Conservation (phyloP, 2,329 filamentous ascomycete species). For the Xylogone sp. region DNA sequence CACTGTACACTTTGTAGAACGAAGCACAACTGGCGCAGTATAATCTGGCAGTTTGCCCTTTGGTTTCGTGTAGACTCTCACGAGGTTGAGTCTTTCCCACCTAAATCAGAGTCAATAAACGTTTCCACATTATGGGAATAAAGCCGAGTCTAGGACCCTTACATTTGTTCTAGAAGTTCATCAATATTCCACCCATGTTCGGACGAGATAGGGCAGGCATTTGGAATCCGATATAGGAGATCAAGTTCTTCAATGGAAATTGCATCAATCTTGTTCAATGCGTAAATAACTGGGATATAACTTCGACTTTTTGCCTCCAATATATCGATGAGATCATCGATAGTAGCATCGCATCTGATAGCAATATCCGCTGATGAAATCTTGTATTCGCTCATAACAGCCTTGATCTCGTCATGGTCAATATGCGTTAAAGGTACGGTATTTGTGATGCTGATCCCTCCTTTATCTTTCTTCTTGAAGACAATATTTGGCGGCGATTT, state of each 20-base stretch:
- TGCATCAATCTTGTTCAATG: constrained; percentile 97
- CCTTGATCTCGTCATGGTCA: constrained; percentile 93
- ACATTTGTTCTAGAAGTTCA: constrained; percentile 93
- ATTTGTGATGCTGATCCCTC: constrained; percentile 92
- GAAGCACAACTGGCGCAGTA: constrained; percentile 82
- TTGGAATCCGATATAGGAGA: constrained; percentile 91
- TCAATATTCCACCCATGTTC: constrained; percentile 98
- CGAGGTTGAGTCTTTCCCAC: constrained; percentile 92
- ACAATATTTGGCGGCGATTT: constrained; percentile 96
- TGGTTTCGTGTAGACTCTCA: constrained; percentile 95
- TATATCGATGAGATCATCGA: constrained; percentile 95
- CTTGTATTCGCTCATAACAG: constrained; percentile 94
- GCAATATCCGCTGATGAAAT: constrained; percentile 97
- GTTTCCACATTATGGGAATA: constrained; percentile 6
- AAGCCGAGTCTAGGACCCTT: constrained; percentile 24
- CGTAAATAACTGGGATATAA: constrained; percentile 99
- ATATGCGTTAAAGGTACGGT: constrained; percentile 91
- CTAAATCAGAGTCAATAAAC: constrained; percentile 29
- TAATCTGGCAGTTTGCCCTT: constrained; percentile 96
- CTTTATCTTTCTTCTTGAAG: constrained; percentile 99
- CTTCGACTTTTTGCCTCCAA: constrained; percentile 91
- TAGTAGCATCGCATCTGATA: constrained; percentile 94
- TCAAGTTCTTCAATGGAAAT: constrained; percentile 98
- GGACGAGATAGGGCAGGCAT: constrained; percentile 94
- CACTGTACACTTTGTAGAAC: constrained; percentile 77